Percentiles rank a stretch among this genome's conserved stretches.
phyloP scores from a whole-genome alignment of 2,329 filamentous ascomycete species.

The Penicillium carneum region DNA sequence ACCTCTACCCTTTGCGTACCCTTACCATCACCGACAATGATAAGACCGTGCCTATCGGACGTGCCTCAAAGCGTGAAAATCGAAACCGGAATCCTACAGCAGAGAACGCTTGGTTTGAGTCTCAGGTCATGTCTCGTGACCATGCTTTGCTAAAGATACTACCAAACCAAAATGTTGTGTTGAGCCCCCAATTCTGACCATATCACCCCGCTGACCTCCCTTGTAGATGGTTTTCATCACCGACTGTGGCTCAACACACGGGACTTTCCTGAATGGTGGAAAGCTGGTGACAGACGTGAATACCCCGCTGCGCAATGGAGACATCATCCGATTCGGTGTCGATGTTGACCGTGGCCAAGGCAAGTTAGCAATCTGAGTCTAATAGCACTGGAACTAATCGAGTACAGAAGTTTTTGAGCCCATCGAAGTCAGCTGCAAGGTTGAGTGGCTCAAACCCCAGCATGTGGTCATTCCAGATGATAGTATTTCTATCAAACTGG shows the following conservation, averaged over 20 bases:
- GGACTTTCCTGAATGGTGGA: conserved; percentile 62
- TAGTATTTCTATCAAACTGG: neutral
- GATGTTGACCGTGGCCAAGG: conserved; percentile 59
- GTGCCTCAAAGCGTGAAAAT: conserved; percentile 50
- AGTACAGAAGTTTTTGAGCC: conserved; percentile 43
- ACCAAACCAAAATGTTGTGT: conserved; percentile 40
- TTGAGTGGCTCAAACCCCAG: conserved; percentile 40
- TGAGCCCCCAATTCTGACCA: neutral
- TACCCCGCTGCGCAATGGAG: conserved; percentile 49
- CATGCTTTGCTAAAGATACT: conserved; percentile 51
- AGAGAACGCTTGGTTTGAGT: conserved; percentile 57
- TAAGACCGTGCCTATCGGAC: conserved; percentile 48
- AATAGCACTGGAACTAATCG: neutral
- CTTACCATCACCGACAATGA: conserved; percentile 43
- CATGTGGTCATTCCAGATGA: conserved; percentile 19
- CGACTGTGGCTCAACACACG: conserved; percentile 68
- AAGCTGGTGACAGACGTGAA: conserved; percentile 51
- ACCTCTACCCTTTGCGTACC: conserved; percentile 35
- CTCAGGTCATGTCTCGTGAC: conserved; percentile 56
- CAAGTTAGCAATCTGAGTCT: conserved; percentile 29
- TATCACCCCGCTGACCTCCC: conserved; percentile 23
- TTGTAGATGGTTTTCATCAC: conserved; percentile 56
- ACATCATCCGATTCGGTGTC: conserved; percentile 56
- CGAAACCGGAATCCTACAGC: conserved; percentile 46
- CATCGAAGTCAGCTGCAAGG: conserved; percentile 42